Evolutionary conservation across 148 eudicot genomes (phyloP).

Genomic region (Pharnaceum exiguum): DNA sequence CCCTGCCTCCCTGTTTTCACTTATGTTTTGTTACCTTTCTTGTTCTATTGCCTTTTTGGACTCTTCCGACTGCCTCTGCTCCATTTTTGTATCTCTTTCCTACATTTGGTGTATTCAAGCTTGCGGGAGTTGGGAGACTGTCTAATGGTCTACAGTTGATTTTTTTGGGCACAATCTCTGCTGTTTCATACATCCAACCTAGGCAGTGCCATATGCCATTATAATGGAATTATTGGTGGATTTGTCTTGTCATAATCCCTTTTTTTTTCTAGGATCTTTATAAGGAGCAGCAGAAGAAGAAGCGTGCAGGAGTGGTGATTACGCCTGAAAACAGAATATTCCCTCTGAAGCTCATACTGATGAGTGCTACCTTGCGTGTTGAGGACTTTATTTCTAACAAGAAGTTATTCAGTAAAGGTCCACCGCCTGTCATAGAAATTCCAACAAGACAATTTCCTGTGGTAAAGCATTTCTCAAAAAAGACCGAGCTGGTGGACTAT

Average conservation of each 20-base stretch:
- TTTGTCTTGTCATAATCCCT: not conserved
- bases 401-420: slow-evolving; percentile 50
- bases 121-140: too few species aligned
- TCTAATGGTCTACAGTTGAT: too few species aligned
- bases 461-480: slow-evolving; percentile 60
- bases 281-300: slow-evolving; percentile 46
- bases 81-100: too few species aligned
- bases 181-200: too few species aligned
- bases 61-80: too few species aligned
- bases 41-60: too few species aligned
- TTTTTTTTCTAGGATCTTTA: slow-evolving; percentile 31
- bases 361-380: slow-evolving; percentile 93
- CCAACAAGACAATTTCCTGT: slow-evolving; percentile 71
- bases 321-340: slow-evolving; percentile 31
- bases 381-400: slow-evolving; percentile 70
- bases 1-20: not conserved
- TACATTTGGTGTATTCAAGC: too few species aligned
- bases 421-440: slow-evolving; percentile 69
- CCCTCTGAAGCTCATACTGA: slow-evolving; percentile 75
- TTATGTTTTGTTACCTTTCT: not conserved
- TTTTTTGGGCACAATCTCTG: too few species aligned
- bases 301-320: slow-evolving; percentile 43
- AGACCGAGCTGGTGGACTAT: slow-evolving; percentile 72
- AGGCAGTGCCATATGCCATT: too few species aligned
- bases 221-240: not conserved